phyloP scores from a whole-genome alignment of 768 basidiomycete species.

The Heimioporus sp. region DNA sequence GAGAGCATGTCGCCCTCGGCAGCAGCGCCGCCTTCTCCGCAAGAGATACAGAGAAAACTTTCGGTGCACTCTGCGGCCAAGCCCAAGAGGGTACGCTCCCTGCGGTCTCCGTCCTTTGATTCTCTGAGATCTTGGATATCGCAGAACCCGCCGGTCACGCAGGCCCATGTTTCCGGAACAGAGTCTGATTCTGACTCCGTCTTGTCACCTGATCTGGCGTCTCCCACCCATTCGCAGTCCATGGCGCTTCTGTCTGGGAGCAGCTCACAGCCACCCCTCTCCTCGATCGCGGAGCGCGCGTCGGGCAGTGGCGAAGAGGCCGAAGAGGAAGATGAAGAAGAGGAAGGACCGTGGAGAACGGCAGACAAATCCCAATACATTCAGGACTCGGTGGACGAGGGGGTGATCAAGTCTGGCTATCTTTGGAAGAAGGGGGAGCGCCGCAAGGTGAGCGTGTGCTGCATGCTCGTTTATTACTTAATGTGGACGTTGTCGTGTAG shows the following conservation, averaged over 20 bases:
- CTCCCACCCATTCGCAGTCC: conserved; percentile 36
- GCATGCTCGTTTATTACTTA: background rate
- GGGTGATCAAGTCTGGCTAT: conserved; percentile 88
- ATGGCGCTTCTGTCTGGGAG: conserved; percentile 30
- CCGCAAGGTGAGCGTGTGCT: conserved; percentile 68
- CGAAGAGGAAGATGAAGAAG: conserved; percentile 71
- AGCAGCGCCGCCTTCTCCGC: conserved; percentile 70
- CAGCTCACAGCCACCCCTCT: conserved; percentile 51
- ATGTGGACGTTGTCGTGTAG: conserved; percentile 38
- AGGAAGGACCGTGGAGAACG: conserved; percentile 63
- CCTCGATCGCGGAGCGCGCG: conserved; percentile 75
- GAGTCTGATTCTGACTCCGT: conserved; percentile 88
- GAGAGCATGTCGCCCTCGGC: conserved; percentile 26
- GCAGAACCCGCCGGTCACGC: conserved; percentile 31
- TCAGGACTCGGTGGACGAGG: conserved; percentile 57
- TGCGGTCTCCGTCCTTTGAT: background rate
- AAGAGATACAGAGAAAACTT: conserved; percentile 84
- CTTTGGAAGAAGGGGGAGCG: conserved; percentile 98
- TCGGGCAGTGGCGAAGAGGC: conserved; percentile 74
- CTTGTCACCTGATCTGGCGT: conserved; percentile 50
- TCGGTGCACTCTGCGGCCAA: conserved; percentile 66
- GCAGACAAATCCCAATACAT: conserved; percentile 42
- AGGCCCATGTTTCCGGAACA: conserved; percentile 57
- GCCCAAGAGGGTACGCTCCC: conserved; percentile 43
- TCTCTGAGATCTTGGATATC: conserved; percentile 18